Conservation (phyloP, 2,329 filamentous ascomycete genomes). For the Aspergillus pseudoterreus region DNA sequence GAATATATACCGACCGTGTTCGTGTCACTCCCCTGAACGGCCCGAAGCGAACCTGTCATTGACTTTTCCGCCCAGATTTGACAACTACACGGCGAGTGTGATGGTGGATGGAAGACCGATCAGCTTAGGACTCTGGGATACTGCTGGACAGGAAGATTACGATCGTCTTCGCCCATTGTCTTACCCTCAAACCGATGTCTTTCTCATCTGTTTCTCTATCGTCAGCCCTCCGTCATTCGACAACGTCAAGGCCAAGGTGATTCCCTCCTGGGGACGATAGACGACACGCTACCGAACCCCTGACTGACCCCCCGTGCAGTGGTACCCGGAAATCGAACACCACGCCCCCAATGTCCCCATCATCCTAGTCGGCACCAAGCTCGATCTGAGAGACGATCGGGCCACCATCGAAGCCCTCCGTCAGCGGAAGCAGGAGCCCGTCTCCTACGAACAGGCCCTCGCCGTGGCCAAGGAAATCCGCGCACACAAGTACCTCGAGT, state of each 20-base stretch:
- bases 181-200: constrained; percentile 97
- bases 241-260: constrained; percentile 97
- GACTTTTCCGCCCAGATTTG: constrained; percentile 61
- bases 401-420: constrained; percentile 76
- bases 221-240: constrained; percentile 97
- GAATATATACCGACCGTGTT: constrained; percentile 97
- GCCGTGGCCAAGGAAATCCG: constrained; percentile 88
- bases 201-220: constrained; percentile 97
- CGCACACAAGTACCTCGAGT: constrained; percentile 96
- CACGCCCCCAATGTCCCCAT: constrained; percentile 94
- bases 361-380: constrained; percentile 94
- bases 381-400: constrained; percentile 88
- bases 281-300: not conserved
- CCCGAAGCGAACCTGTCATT: constrained; percentile 16
- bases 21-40: constrained; percentile 23
- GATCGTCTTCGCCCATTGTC: constrained; percentile 90
- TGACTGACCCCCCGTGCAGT: constrained; percentile 52
- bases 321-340: constrained; percentile 96
- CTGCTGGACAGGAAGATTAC: constrained; percentile 97
- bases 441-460: constrained; percentile 88
- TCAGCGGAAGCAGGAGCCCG: constrained; percentile 94
- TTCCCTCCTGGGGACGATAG: not conserved
- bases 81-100: constrained; percentile 98
- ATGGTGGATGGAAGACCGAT: constrained; percentile 99
- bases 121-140: constrained; percentile 97